Percentiles rank a stretch among this genome's conserved stretches.
Evolutionary conservation across 164 flowering plant genomes (phyloP).

Genomic region (Paratinospora sagittata): DNA sequence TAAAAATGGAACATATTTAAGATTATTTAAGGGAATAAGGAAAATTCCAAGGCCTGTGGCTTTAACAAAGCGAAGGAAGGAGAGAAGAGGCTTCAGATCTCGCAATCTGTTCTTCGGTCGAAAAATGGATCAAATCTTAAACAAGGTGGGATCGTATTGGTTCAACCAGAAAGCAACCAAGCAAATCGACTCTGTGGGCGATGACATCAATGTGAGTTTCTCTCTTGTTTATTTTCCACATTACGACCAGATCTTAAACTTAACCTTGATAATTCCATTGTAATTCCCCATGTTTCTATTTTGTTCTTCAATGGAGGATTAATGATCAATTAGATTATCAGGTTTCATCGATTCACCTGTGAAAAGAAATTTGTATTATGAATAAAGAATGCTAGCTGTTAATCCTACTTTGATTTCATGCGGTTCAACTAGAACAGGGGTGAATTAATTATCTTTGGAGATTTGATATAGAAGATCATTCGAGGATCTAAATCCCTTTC

Average conservation of each 20-base stretch:
- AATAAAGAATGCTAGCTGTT: no score
- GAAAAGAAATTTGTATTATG: no score
- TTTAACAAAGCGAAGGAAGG: neutral
- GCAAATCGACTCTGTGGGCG: conserved; percentile 61
- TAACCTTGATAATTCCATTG: neutral
- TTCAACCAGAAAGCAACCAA: conserved; percentile 58
- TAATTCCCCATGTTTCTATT: neutral
- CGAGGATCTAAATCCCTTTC: no score
- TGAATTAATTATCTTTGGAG: no score
- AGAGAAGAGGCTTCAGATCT: neutral
- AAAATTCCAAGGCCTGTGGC: neutral
- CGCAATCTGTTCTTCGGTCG: neutral
- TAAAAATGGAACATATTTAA: neutral
- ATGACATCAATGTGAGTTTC: conserved; percentile 55
- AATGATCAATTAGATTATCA: neutral
- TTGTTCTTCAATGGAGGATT: neutral
- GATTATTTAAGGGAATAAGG: neutral
- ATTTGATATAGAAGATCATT: no score
- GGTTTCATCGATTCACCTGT: no score
- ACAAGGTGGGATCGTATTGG: conserved; percentile 74
- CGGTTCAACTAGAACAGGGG: no score
- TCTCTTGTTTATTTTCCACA: conserved; percentile 1
- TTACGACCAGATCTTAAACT: neutral
- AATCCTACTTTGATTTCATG: no score
- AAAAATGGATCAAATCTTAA: conserved; percentile 68